phyloP scores from a whole-genome alignment of 1,284 basidiomycete species.

The Sporisorium scitamineum region DNA sequence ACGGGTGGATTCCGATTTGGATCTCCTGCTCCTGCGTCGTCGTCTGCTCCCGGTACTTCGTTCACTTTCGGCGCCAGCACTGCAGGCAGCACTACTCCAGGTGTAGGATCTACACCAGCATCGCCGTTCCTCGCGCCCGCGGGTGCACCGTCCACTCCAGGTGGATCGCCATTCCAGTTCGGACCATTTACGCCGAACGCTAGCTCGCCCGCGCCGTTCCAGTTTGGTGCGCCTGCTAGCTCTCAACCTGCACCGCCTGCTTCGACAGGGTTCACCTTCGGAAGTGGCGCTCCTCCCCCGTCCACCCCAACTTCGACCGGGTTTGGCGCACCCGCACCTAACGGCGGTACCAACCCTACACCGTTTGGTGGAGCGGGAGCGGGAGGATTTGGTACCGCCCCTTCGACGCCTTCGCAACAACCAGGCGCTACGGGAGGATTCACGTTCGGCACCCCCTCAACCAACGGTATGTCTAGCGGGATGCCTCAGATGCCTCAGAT shows the following conservation, averaged over 20 bases:
- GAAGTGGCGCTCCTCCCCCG: background rate
- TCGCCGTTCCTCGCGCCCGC: conserved; percentile 28
- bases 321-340: background rate
- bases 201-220: conserved; percentile 5
- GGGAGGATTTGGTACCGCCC: background rate
- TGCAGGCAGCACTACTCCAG: conserved; percentile 18
- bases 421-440: conserved; percentile 18
- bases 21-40: conserved; percentile 21
- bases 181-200: conserved; percentile 13
- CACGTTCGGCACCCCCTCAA: conserved; percentile 17
- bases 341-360: no score
- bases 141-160: conserved; percentile 26
- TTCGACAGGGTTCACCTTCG: conserved; percentile 10
- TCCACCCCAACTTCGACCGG: background rate
- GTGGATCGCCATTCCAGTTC: conserved; percentile 33
- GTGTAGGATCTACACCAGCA: conserved; percentile 27
- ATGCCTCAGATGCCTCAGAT: conserved; percentile 14
- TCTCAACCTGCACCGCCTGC: conserved; percentile 4
- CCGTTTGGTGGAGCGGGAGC: conserved; percentile 1
- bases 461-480: background rate
- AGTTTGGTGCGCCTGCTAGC: conserved; percentile 18
- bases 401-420: background rate
- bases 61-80: conserved; percentile 32
- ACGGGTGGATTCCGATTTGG: conserved; percentile 35
- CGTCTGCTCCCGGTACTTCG: conserved; percentile 7